Evolutionary conservation across 257 asterid species (phyloP), one percentile per base, ranked within the genome.

Genomic region (Striga asiatica): DNA sequence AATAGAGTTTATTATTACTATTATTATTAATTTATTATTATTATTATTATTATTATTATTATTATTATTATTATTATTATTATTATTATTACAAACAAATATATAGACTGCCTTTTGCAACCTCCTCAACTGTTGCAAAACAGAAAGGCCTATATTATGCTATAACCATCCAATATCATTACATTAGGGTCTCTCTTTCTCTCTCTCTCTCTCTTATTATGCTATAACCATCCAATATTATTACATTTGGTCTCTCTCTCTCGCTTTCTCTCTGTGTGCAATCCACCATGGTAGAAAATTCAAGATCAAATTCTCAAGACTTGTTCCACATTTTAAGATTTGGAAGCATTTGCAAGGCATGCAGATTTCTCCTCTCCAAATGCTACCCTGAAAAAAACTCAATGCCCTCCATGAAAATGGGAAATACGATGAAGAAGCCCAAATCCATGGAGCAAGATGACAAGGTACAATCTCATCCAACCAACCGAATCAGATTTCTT

Each of bases 301-400:
- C 85, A 53, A 73, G 71, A 61, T 37, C 81, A 45, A 43, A 71
- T 66, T 42, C 82, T 39, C 78, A 71, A 13, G 73, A 77, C 60
- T 45, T 66, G 53, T 56, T 70, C 49, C 75, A 56, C 60, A 21
- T 64, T 60, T 61, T 69, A 35, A 74, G 78, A 68, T 69, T 79
- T 49, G 84, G 74, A 57, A 65, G 46, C 58, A 58, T 81, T 14
- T 64, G 72, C 55, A 70, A 50, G 59, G 71, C 75, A 8, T 81
- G 75, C 75, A 85, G 72, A 79, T 71, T 79, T 2, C 62, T 85
- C n/a, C 56, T 85, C 32, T 58, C 76, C 57, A 80, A 64, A 67
- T 74, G 81, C 59, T 63, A 64, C 62, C 73, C 70, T 2, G 76
- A 67, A 10, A 66, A 62, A 27, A 65, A 51, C 23, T 20, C 64